phyloP scores from a whole-genome alignment of 495 filamentous ascomycete genomes.

The Chaetomium fimeti region DNA sequence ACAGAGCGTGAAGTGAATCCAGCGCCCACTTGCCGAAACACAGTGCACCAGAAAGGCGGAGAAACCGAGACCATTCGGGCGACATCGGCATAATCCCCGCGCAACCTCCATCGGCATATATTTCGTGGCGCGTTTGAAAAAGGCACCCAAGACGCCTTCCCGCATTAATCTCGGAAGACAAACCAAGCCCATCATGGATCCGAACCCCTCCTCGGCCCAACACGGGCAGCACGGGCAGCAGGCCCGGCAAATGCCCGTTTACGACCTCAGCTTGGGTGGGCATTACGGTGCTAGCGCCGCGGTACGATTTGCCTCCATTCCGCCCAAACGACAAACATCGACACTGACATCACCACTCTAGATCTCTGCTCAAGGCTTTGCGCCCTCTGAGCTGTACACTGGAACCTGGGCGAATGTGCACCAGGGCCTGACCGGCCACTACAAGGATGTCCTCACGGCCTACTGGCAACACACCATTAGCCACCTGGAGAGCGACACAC shows the following conservation, averaged over 20 bases:
- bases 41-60: slow-evolving; percentile 10
- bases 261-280: slow-evolving; percentile 78
- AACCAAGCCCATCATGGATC: slow-evolving; percentile 43
- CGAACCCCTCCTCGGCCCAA: slow-evolving; percentile 42
- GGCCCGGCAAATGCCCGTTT: slow-evolving; percentile 54
- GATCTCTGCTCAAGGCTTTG: slow-evolving; percentile 68
- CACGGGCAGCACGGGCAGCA: slow-evolving; percentile 44
- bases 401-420: slow-evolving; percentile 97
- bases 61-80: slow-evolving; percentile 10
- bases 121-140: slow-evolving; percentile 1
- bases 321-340: not conserved
- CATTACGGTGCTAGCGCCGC: slow-evolving; percentile 87
- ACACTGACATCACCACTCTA: slow-evolving; percentile 20
- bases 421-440: slow-evolving; percentile 88
- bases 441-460: slow-evolving; percentile 93
- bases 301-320: slow-evolving; percentile 52
- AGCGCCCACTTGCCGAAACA: slow-evolving; percentile 5
- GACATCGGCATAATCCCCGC: slow-evolving; percentile 4
- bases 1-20: not conserved
- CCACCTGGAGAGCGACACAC: slow-evolving; percentile 87
- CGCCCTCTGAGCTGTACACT: slow-evolving; percentile 84
- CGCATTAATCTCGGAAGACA: slow-evolving; percentile 1
- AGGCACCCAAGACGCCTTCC: slow-evolving; percentile 7
- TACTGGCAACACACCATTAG: slow-evolving; percentile 99
- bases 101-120: not conserved